Evolutionary conservation across 306 rosid genomes (phyloP).

Genomic region (Rubus parviflorus): DNA sequence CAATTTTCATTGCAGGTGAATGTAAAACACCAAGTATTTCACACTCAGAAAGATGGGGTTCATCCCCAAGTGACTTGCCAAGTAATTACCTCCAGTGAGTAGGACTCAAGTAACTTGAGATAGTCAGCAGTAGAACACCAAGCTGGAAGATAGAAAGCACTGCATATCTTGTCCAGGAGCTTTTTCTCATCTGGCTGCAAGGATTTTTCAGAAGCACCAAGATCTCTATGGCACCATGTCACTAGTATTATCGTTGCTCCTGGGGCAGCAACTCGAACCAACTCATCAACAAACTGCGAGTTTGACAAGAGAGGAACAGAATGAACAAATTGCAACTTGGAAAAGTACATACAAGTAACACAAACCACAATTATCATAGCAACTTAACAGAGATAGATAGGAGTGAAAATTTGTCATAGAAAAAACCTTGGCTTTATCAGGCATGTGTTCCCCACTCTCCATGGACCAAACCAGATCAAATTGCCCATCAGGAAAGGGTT

Average conservation of each 20-base stretch:
- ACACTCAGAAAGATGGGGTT: not conserved
- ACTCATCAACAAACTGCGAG: constrained; percentile 75
- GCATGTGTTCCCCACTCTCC: constrained; percentile 99
- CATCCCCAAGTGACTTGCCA: not conserved
- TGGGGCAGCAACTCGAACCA: constrained; percentile 89
- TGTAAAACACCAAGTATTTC: not conserved
- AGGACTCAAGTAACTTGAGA: constrained; percentile 54
- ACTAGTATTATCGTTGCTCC: constrained; percentile 78
- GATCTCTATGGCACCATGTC: constrained; percentile 97
- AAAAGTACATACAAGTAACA: not conserved
- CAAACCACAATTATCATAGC: not conserved
- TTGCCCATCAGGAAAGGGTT: constrained; percentile 70
- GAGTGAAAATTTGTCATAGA: not conserved
- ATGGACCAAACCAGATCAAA: constrained; percentile 94
- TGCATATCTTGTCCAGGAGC: constrained; percentile 73
- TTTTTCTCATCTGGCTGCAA: constrained; percentile 65
- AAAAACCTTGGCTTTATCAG: constrained; percentile 77
- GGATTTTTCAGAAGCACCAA: constrained; percentile 55
- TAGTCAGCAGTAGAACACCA: constrained; percentile 94
- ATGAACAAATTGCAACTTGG: not conserved
- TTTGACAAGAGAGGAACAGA: constrained; percentile 2
- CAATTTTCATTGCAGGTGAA: not conserved
- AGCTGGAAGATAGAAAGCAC: constrained; percentile 79
- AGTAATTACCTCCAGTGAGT: constrained; percentile 51
- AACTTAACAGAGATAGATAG: too few relatives aligned